A percentile compares a stretch with the other conserved stretches of the same genome.
These are phyloP conservation scores for Claviceps sp. DNA, from an alignment of 2,329 filamentous ascomycete species.

Conservation along the genomic window DNA sequence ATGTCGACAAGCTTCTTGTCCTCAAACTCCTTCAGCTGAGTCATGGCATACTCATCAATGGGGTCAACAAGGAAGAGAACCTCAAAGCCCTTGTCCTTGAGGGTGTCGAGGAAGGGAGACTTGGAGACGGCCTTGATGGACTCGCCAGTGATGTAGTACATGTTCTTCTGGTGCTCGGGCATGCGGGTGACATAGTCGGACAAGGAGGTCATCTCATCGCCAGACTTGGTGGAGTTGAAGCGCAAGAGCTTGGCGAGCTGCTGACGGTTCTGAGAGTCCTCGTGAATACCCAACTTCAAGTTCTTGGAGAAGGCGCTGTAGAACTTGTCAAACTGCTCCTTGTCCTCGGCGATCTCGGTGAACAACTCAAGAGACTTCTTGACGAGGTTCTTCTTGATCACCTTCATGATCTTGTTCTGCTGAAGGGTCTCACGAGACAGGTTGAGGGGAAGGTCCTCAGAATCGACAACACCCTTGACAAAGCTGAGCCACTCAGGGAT, in stretches of 20 bases:
- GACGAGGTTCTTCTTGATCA: constrained; percentile 99
- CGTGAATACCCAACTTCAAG: constrained; percentile 99
- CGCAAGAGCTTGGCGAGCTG: constrained; percentile 94
- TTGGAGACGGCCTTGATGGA: constrained; percentile 95
- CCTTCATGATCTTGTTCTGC: constrained; percentile 99
- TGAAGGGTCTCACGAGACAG: constrained; percentile 99
- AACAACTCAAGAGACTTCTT: constrained; percentile 99
- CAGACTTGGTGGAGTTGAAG: constrained; percentile 98
- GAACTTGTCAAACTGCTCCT: constrained; percentile 99
- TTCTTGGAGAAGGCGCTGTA: constrained; percentile 99
- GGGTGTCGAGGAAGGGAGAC: constrained; percentile 96
- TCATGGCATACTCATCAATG: constrained; percentile 99
- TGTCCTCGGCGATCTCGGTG: constrained; percentile 97
- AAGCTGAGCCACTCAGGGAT: constrained; percentile 99
- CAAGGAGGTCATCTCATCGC: constrained; percentile 88
- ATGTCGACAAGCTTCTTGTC: constrained; percentile 99
- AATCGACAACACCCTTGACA: constrained; percentile 99
- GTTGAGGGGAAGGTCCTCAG: constrained; percentile 98
- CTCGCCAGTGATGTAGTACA: constrained; percentile 99
- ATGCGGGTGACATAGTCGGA: constrained; percentile 97
- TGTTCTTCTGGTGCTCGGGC: constrained; percentile 99
- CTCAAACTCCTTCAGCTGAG: constrained; percentile 99
- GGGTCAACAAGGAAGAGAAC: constrained; percentile 98
- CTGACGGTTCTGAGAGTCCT: constrained; percentile 94
- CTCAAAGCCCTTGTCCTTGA: constrained; percentile 99